Evolutionary conservation across 768 basidiomycete genomes (phyloP).

Genomic region (Chiua virens): DNA sequence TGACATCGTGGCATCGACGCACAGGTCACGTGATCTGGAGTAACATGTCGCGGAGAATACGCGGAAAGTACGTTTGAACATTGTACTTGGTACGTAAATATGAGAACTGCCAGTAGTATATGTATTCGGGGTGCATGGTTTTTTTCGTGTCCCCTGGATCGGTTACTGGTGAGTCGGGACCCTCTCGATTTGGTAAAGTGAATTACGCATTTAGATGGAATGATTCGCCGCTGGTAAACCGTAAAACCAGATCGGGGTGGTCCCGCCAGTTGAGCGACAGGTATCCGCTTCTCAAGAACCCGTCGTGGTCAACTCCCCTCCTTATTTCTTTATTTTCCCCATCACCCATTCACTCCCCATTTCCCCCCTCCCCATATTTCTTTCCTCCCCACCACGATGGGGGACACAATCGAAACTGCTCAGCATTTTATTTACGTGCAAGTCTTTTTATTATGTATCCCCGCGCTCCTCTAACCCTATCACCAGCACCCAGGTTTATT

Average conservation of each 20-base stretch:
- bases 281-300: constrained; percentile 30
- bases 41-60: constrained; percentile 1
- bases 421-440: constrained; percentile 77
- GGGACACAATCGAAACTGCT: constrained; percentile 53
- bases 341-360: constrained; percentile 6
- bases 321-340: constrained; percentile 27
- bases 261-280: constrained; percentile 18
- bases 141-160: not conserved
- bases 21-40: constrained; percentile 12
- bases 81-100: not conserved
- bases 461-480: constrained; percentile 10
- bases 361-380: constrained; percentile 9
- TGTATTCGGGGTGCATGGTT: not conserved
- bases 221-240: constrained; percentile 30
- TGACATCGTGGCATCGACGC: not conserved
- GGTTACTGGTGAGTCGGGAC: not conserved
- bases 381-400: constrained; percentile 33
- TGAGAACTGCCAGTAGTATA: too few relatives aligned
- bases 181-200: constrained; percentile 6
- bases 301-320: constrained; percentile 19
- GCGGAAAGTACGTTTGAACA: not conserved
- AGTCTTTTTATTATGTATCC: constrained; percentile 19
- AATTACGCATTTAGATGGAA: constrained; percentile 14
- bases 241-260: constrained; percentile 30
- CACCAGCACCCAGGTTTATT: constrained; percentile 67